Base-by-base conservation (phyloP, 2,329 filamentous ascomycete species). In the Rosellinia necatrix region DNA sequence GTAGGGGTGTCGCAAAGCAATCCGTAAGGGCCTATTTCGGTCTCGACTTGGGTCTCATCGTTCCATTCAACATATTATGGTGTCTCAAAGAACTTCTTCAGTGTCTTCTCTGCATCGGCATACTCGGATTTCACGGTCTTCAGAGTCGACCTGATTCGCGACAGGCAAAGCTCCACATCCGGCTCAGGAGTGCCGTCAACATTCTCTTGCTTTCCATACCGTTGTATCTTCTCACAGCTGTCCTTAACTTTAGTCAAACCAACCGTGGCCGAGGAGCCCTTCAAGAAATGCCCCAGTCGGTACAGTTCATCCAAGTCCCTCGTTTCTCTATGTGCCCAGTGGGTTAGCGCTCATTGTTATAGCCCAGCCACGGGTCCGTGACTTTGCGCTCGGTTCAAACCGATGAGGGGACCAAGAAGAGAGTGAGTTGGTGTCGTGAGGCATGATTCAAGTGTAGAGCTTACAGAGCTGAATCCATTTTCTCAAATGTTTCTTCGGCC, bases 181-280 rank as follows among this genome's bases (percentile, higher is more conserved):
- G 78, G 76, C 70, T 91, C 86, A 53, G 79, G 76, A 5, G 79
- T 81, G 37, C 92, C 92, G 38, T 89, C 87, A 58, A 90, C 84
- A 65, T 93, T 92, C 75, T 92, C 91, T 67, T 83, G 81, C 68
- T 89, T 89, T 64, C 93, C 93, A 72, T 87, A 96, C 70, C 96
- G 89, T 75, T 99, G 93, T 68, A 99, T 97, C 80, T 96, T 92
- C 76, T 97, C 92, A 77, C 94, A 99, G 60, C 86, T 88, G 69
- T 97, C 92, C 72, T 91, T 90, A 67, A 99, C 89, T 74, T 96
- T 96, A 68, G 84, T 88, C 52, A 97, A 83, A 41, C 94, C 94
- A 50, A 99, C 83, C 3, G 94, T 97, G 34, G 94, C 93, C 7
- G 93, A 97, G 6, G 93, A 97, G 58, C 94, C 94, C 77, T 99